Percentiles rank a stretch among this genome's conserved stretches.
Conservation (phyloP, 768 basidiomycete genomes). For the Suillus fuscotomentosus region DNA sequence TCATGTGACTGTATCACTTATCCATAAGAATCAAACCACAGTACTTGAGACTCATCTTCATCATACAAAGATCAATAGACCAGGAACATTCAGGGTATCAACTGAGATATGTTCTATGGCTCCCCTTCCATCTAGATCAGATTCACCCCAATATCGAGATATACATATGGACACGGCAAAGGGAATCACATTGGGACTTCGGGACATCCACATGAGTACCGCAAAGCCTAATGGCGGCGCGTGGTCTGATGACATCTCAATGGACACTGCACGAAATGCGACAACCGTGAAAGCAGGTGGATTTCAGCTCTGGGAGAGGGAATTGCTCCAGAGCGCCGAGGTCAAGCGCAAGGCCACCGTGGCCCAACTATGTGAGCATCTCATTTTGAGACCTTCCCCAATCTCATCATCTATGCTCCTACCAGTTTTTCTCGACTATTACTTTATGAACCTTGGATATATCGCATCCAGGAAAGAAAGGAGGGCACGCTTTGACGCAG, state of each 20-base stretch:
- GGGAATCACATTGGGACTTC: constrained; percentile 44
- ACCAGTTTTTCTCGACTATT: constrained; percentile 95
- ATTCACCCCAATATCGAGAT: constrained; percentile 42
- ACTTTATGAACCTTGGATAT: constrained; percentile 94
- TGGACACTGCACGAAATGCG: constrained; percentile 46
- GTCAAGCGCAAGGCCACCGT: constrained; percentile 95
- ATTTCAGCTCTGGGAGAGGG: constrained; percentile 79
- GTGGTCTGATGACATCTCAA: constrained; percentile 54
- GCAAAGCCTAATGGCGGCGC: constrained; percentile 47
- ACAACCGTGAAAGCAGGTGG: constrained; percentile 52
- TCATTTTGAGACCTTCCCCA: background rate
- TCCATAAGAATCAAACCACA: constrained; percentile 2
- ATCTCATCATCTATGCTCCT: constrained; percentile 12
- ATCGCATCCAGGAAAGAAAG: constrained; percentile 84
- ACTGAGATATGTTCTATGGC: background rate
- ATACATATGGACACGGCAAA: constrained; percentile 82
- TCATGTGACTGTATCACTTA: constrained; percentile 23
- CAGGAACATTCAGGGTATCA: background rate
- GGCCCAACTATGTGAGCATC: constrained; percentile 84
- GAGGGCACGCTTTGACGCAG: constrained; percentile 76
- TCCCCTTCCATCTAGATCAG: background rate
- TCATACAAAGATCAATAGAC: background rate
- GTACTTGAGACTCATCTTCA: background rate
- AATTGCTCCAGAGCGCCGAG: constrained; percentile 80
- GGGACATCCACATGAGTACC: constrained; percentile 63